Evolutionary conservation across 2,329 filamentous ascomycete genomes (phyloP), one percentile per base, ranked within the genome.

Genomic region (Xylaria multiplex): DNA sequence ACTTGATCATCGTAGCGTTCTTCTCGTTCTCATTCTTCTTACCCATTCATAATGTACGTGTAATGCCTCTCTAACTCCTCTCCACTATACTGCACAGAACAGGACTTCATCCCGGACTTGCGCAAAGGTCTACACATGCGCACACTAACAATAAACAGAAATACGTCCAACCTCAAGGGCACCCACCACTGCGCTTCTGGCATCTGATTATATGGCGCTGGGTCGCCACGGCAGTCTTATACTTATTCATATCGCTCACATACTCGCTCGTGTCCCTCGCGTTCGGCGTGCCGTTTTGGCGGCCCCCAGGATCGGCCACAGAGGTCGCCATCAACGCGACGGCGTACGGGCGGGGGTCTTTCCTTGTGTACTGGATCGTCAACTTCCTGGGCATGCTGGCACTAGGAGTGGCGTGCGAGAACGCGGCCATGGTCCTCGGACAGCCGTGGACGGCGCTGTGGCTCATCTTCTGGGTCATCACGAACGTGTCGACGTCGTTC

Each of bases 391-490:
- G 88, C 8, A 90, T 91, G 88, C 79, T 82, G 8, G 87, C 88
- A 0, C 72, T 91, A 1, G 88, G 88, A 0, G 76, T 91, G 2
- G 86, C 88, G 0, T 89, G 86, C 72, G 88, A 91, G 77, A 90
- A 90, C 70, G 83, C 88, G 32, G 85, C 85, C 0, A 90, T 89
- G 85, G 71, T 90, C 1, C 78, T 90, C 4, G 87, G 86, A 0
- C 80, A 85, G 70, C 88, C 86, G 0, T 90, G 87, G 87, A 75
- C 74, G 2, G 83, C 86, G 0, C 74, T 89, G 0, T 91, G 88
- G 83, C 77, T 91, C 1, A 89, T 90, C 62, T 90, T 89, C 71
- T 90, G 87, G 88, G 86, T 90, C 48, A 88, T 91, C 62, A 84
- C 86, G 6, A 91, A 91, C 71, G 86, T 90, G 0, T 79, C 82